These are phyloP conservation scores for Pestalotiopsis sp. DNA, from an alignment of 2,329 filamentous ascomycete species.

Conservation along the genomic window DNA sequence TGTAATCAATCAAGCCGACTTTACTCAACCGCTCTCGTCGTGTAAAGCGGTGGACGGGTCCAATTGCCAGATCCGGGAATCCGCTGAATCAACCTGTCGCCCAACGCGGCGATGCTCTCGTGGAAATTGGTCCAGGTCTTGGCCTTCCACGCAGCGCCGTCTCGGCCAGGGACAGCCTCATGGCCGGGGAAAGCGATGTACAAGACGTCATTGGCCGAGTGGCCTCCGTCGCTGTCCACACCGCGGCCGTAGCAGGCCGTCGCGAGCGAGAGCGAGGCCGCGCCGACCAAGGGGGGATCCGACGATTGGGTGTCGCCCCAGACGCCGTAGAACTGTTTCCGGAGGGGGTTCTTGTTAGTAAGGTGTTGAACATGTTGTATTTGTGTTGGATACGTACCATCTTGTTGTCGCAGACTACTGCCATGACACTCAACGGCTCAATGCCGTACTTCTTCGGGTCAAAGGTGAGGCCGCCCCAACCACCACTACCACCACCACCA, in stretches of 20 bases:
- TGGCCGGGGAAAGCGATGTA: not conserved
- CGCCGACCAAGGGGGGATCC: not conserved
- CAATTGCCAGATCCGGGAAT: not conserved
- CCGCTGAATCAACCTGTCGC: not conserved
- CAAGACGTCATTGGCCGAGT: not conserved
- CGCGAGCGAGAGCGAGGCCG: not conserved
- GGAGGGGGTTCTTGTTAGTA: not conserved
- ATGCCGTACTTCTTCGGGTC: slow-evolving; percentile 45
- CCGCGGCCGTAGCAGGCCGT: not conserved
- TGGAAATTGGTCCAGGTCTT: not conserved
- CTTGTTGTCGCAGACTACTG: slow-evolving; percentile 35
- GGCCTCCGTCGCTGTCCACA: not conserved
- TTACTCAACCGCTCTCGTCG: not conserved
- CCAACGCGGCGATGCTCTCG: not conserved
- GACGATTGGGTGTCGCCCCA: not conserved
- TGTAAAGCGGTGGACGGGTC: not conserved
- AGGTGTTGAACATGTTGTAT: too few relatives aligned
- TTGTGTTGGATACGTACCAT: not conserved
- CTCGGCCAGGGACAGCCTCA: not conserved
- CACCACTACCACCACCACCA: not conserved
- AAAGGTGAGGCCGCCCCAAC: slow-evolving; percentile 31
- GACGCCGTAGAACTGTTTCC: not conserved
- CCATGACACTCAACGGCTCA: slow-evolving; percentile 54
- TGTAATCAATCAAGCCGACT: not conserved
- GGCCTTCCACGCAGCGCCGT: slow-evolving; percentile 1